These are phyloP conservation scores for Daldinia sp. DNA, from an alignment of 2,329 filamentous ascomycete genomes.

Conservation along the genomic window DNA sequence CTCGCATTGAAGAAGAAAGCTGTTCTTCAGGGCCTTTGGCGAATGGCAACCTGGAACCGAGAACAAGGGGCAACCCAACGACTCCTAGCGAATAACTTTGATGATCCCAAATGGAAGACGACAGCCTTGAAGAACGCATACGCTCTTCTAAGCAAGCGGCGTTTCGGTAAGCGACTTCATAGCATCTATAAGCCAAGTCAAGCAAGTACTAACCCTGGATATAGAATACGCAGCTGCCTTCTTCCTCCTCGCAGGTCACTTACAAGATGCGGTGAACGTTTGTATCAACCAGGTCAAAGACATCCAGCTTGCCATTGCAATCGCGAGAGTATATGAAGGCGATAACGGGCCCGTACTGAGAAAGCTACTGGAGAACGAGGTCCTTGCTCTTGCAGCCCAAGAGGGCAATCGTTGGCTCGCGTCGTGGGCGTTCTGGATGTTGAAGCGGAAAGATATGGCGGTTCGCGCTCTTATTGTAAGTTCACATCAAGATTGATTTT, in stretches of 20 bases:
- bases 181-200: neutral
- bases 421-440: slow-evolving; percentile 95
- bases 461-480: slow-evolving; percentile 84
- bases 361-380: slow-evolving; percentile 80
- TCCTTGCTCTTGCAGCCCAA: slow-evolving; percentile 80
- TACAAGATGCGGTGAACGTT: slow-evolving; percentile 87
- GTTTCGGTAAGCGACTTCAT: slow-evolving; percentile 73
- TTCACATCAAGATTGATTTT: slow-evolving; percentile 32
- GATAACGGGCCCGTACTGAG: slow-evolving; percentile 81
- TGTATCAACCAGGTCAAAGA: slow-evolving; percentile 90
- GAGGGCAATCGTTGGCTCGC: slow-evolving; percentile 94
- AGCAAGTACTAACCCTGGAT: slow-evolving; percentile 54
- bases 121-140: slow-evolving; percentile 96
- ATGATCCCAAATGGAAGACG: slow-evolving; percentile 86
- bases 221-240: slow-evolving; percentile 95
- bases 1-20: slow-evolving; percentile 91
- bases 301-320: slow-evolving; percentile 87
- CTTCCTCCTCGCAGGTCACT: slow-evolving; percentile 88
- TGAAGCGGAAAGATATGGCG: slow-evolving; percentile 83
- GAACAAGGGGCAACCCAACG: slow-evolving; percentile 86
- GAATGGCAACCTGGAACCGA: slow-evolving; percentile 89
- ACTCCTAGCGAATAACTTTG: slow-evolving; percentile 90
- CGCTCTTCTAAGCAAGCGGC: slow-evolving; percentile 87
- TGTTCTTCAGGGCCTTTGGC: slow-evolving; percentile 90
- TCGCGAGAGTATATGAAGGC: slow-evolving; percentile 88